Conservation (phyloP, 768 basidiomycete genomes). For the Termitomyces sp. region DNA sequence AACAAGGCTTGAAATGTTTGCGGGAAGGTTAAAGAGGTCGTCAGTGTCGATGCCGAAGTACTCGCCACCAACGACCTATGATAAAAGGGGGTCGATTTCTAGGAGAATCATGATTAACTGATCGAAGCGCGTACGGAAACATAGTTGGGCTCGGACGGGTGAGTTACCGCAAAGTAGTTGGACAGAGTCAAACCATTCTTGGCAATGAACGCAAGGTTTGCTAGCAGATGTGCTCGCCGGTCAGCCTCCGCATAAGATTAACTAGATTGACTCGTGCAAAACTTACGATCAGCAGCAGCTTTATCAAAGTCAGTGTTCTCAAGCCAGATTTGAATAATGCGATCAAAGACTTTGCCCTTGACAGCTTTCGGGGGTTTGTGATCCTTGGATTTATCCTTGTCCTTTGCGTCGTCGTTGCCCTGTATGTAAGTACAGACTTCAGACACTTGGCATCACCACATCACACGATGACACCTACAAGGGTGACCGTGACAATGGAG, state of each 20-base stretch:
- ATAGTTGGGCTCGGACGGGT: slow-evolving; percentile 63
- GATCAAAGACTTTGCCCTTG: slow-evolving; percentile 24
- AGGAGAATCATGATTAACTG: slow-evolving; percentile 14
- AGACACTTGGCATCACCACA: background rate
- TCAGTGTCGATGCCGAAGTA: slow-evolving; percentile 40
- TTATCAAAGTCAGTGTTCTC: slow-evolving; percentile 53
- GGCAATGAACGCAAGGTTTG: slow-evolving; percentile 33
- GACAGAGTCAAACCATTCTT: slow-evolving; percentile 43
- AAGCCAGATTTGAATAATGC: slow-evolving; percentile 44
- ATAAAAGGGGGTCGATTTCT: background rate
- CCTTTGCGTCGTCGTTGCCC: background rate
- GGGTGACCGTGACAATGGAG: background rate
- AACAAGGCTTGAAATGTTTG: slow-evolving; percentile 50
- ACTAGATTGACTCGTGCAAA: background rate
- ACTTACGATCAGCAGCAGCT: slow-evolving; percentile 21
- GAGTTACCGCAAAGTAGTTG: slow-evolving; percentile 45
- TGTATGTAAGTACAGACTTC: background rate
- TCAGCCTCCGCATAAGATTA: background rate
- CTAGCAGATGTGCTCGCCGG: background rate
- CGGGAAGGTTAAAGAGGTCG: slow-evolving; percentile 27
- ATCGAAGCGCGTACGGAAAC: slow-evolving; percentile 22
- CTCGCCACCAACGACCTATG: slow-evolving; percentile 11
- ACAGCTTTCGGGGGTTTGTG: background rate
- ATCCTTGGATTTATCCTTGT: background rate
- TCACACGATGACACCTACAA: background rate